phyloP scores from a whole-genome alignment of 2,329 filamentous ascomycete genomes.

The Penicillium sp. region DNA sequence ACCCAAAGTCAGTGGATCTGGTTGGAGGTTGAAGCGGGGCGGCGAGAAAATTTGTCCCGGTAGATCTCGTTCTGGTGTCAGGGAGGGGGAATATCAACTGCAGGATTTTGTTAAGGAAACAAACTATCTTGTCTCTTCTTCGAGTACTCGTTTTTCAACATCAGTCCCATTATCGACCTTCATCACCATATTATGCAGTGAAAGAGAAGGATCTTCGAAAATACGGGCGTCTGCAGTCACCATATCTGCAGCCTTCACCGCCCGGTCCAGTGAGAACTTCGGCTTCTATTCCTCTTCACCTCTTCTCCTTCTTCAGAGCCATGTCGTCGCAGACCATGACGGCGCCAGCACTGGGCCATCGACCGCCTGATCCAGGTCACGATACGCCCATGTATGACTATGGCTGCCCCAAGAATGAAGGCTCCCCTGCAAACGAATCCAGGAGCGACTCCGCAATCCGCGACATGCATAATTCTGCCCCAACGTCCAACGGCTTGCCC shows the following conservation, averaged over 20 bases:
- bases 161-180: background rate
- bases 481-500: constrained; percentile 29
- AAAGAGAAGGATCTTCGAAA: constrained; percentile 2
- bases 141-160: background rate
- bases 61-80: constrained; percentile 17
- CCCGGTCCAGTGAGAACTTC: constrained; percentile 24
- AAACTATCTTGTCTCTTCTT: background rate
- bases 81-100: background rate
- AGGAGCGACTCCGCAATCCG: constrained; percentile 37
- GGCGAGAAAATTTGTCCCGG: constrained; percentile 26
- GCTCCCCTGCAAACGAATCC: constrained; percentile 26
- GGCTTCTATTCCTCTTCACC: constrained; percentile 23
- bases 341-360: constrained; percentile 45
- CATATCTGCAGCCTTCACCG: constrained; percentile 23
- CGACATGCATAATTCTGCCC: constrained; percentile 37
- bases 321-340: constrained; percentile 47
- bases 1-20: constrained; percentile 19
- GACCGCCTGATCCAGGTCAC: constrained; percentile 40
- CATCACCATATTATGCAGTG: background rate
- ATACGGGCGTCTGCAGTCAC: constrained; percentile 24
- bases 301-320: constrained; percentile 29
- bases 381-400: constrained; percentile 40
- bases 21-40: constrained; percentile 23
- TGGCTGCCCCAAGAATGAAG: constrained; percentile 27
- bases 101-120: background rate